phyloP scores from a whole-genome alignment of 805 yeast species.

The Grigorovia jiainica region DNA sequence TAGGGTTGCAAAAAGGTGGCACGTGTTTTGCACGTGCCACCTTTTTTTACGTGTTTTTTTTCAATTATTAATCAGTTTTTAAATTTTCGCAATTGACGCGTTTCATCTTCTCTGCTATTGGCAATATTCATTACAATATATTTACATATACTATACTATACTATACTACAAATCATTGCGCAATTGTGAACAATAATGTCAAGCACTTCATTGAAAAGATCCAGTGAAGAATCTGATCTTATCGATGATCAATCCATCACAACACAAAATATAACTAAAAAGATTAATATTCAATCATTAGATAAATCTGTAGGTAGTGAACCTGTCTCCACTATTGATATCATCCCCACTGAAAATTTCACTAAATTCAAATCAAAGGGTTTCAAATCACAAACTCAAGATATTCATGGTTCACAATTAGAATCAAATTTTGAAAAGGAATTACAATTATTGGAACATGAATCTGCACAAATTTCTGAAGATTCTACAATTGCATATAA shows the following conservation, averaged over 20 bases:
- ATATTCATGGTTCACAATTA: slow-evolving; percentile 15
- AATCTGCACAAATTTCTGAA: slow-evolving; percentile 16
- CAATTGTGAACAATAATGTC: not conserved
- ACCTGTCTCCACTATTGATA: slow-evolving; percentile 28
- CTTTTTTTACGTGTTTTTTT: too few species aligned
- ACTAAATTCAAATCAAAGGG: slow-evolving; percentile 25
- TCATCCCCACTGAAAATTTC: slow-evolving; percentile 25
- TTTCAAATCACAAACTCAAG: slow-evolving; percentile 23
- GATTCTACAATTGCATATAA: slow-evolving; percentile 35
- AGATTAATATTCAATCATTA: slow-evolving; percentile 19
- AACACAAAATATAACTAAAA: slow-evolving; percentile 12
- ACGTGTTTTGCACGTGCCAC: too few species aligned
- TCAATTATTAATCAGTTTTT: too few species aligned
- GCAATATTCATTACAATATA: too few species aligned
- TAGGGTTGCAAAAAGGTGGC: too few species aligned
- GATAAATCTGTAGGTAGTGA: slow-evolving; percentile 28
- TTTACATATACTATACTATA: too few species aligned
- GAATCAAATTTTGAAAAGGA: slow-evolving; percentile 24
- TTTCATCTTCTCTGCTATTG: too few species aligned
- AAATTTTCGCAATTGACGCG: too few species aligned
- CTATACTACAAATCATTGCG: too few species aligned
- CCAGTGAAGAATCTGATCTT: slow-evolving; percentile 17
- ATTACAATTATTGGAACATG: slow-evolving; percentile 26
- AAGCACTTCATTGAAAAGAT: slow-evolving; percentile 12
- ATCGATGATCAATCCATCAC: slow-evolving; percentile 6